Percentiles rank a stretch among this genome's conserved stretches.
Evolutionary conservation across 108 stramenopile species (phyloP).

Genomic region (Stephanodiscus minutulus): DNA sequence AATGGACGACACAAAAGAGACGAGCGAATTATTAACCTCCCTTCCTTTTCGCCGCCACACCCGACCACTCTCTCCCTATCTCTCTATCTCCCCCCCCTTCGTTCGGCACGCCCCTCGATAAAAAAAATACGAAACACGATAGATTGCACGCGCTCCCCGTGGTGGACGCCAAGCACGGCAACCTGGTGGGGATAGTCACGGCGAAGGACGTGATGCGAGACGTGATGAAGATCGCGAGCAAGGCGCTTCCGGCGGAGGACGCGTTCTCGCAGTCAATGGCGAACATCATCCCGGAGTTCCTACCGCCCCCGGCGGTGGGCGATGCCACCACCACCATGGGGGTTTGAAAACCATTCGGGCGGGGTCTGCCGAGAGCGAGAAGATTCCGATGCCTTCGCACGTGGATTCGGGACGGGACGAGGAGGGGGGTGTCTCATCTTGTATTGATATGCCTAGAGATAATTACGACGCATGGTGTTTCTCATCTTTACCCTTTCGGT

Average conservation of each 20-base stretch:
- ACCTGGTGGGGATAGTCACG: conserved; percentile 45
- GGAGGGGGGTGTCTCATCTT: too few species aligned
- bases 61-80: not conserved
- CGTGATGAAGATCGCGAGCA: conserved; percentile 41
- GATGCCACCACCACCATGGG: not conserved
- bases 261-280: conserved; percentile 30
- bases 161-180: conserved; percentile 39
- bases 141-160: conserved; percentile 42
- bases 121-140: not conserved
- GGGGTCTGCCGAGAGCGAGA: too few species aligned
- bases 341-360: not conserved
- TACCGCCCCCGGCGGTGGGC: not conserved
- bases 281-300: conserved; percentile 4
- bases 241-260: conserved; percentile 39
- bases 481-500: too few species aligned
- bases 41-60: not conserved
- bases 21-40: not conserved
- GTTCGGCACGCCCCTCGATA: not conserved
- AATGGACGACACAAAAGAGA: not conserved
- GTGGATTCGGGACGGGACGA: too few species aligned
- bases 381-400: too few species aligned
- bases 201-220: conserved; percentile 55
- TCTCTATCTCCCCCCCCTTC: not conserved
- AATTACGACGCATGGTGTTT: too few species aligned
- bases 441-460: too few species aligned